Evolutionary conservation across 805 yeast species (phyloP).

Genomic region (Lipomyces kockii): DNA sequence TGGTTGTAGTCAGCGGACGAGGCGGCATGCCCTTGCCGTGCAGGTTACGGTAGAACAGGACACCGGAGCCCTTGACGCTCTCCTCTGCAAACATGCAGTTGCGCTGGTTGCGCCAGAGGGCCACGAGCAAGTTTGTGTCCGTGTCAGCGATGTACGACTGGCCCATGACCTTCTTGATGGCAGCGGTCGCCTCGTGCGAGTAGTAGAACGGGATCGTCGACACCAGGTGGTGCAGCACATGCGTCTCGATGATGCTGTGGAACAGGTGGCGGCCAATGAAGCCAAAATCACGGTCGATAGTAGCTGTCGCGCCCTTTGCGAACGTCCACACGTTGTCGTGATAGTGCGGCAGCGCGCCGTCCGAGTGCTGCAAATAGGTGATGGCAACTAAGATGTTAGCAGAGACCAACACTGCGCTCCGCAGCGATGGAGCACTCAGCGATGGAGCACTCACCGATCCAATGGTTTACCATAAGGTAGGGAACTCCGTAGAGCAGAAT

Average conservation of each 20-base stretch:
- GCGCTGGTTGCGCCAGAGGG: constrained; percentile 62
- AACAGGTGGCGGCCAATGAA: constrained; percentile 76
- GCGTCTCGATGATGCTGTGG: constrained; percentile 91
- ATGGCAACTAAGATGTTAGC: constrained; percentile 59
- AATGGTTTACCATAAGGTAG: constrained; percentile 80
- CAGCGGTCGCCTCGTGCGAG: constrained; percentile 58
- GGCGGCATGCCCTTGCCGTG: constrained; percentile 58
- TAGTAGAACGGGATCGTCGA: constrained; percentile 87
- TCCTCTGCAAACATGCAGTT: constrained; percentile 75
- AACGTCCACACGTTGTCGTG: constrained; percentile 71
- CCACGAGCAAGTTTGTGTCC: constrained; percentile 73
- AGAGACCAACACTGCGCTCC: not conserved
- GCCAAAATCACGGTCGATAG: constrained; percentile 83
- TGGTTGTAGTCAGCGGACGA: not conserved
- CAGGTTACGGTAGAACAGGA: constrained; percentile 72
- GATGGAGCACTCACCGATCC: constrained; percentile 56
- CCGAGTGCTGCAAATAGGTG: constrained; percentile 84
- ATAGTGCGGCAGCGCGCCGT: constrained; percentile 79
- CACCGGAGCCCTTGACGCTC: constrained; percentile 64
- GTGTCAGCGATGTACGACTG: constrained; percentile 67
- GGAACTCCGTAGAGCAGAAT: constrained; percentile 76
- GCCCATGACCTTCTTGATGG: constrained; percentile 84
- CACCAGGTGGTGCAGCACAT: constrained; percentile 82
- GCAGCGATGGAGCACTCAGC: not conserved
- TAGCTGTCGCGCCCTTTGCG: constrained; percentile 88